phyloP scores from a whole-genome alignment of 192 early-diverging fungal genomes.

The Linnemannia hyalina region DNA sequence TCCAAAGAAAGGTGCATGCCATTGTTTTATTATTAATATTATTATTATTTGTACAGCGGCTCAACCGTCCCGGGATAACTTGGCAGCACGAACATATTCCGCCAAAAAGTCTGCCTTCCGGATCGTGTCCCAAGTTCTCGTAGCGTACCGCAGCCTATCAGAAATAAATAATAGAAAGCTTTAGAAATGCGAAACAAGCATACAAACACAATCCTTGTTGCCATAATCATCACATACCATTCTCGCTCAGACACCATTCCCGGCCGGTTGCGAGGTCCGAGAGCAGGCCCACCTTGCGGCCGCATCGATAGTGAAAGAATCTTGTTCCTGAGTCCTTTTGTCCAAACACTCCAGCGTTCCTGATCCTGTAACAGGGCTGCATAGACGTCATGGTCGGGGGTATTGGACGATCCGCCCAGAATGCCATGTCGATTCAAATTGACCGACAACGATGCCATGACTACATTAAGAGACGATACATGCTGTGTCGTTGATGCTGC shows the following conservation, averaged over 20 bases:
- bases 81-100: constrained; percentile 34
- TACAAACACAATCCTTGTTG: background rate
- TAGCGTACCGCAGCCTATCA: constrained; percentile 36
- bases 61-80: constrained; percentile 32
- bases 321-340: constrained; percentile 38
- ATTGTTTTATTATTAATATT: background rate
- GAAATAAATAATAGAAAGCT: background rate
- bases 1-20: background rate
- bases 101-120: constrained; percentile 40
- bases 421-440: constrained; percentile 13
- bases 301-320: constrained; percentile 46
- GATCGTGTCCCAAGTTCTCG: constrained; percentile 35
- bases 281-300: constrained; percentile 44
- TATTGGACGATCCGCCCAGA: constrained; percentile 8
- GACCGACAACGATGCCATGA: constrained; percentile 17
- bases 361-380: constrained; percentile 27
- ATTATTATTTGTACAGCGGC: background rate
- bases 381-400: constrained; percentile 14
- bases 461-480: background rate
- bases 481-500: background rate
- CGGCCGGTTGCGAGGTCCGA: constrained; percentile 34
- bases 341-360: constrained; percentile 38
- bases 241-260: constrained; percentile 45
- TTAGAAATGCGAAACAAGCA: no score
- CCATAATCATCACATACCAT: constrained; percentile 16